Evolutionary conservation across 2,329 filamentous ascomycete species (phyloP), one percentile per base, ranked within the genome.

Genomic region (Didymella pinodella): DNA sequence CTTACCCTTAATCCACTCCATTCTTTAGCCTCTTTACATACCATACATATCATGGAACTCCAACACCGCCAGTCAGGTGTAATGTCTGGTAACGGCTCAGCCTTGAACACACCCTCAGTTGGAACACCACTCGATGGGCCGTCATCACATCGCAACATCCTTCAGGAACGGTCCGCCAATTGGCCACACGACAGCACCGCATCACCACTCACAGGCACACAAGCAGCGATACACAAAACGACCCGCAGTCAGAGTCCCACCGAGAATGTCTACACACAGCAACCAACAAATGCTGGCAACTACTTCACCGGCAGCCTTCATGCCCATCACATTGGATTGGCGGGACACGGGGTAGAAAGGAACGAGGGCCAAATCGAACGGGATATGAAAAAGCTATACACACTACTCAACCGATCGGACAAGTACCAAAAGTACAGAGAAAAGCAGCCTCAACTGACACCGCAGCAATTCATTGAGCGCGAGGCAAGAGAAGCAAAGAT

Each of bases 361-460:
- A 63, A 68, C 0, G 72, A 76, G 43, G 67, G 65, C 8, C 67
- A 74, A 46, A 68, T 76, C 51, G 63, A 70, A 20, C 56, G 62
- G 38, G 67, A 76, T 44, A 65, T 67, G n/a, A 65, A 63, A 36
- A 66, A 63, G 41, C 53, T 79, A n/a, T 70, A 69, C 60, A 52
- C 55, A n/a, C 49, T 70, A 38, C 61, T 78, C 20, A 56, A 66
- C 22, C 65, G 63, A 29, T 81, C 75, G 18, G 77, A 80, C 8
- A 73, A 73, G 38, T 83, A 82, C 60, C 74, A 72, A 52, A 82
- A 81, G 64, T 83, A 83, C 64, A 74, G 81, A 14, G 70, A 75
- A 28, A 74, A 78, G 18, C 79, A 82, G 56, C 74, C 75, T 2
- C 66, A 59, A 5, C 41, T 69, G 22, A 66, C 64, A 4, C 51